Evolutionary conservation across 2,329 filamentous ascomycete genomes (phyloP).

Genomic region (Sclerotiophoma versabilis): DNA sequence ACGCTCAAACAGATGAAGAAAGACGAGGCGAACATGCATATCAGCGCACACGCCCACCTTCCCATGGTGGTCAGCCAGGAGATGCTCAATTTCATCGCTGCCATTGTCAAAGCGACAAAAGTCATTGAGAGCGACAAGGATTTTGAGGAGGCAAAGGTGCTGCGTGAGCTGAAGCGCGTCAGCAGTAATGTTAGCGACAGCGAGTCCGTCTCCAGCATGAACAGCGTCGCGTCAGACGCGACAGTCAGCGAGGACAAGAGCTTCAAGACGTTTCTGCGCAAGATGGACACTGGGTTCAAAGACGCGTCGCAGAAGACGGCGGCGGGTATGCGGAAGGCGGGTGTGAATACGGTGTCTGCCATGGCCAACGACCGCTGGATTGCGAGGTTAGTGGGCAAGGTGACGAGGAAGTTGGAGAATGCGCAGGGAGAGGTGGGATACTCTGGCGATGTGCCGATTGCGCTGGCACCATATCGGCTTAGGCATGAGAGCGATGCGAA

Average conservation of each 20-base stretch:
- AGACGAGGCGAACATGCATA: conserved; percentile 58
- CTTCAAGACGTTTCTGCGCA: conserved; percentile 35
- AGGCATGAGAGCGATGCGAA: conserved; percentile 45
- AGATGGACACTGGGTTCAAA: conserved; percentile 39
- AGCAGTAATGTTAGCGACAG: conserved; percentile 29
- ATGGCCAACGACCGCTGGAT: conserved; percentile 64
- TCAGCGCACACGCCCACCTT: conserved; percentile 58
- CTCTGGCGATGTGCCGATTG: conserved; percentile 56
- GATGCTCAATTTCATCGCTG: conserved; percentile 62
- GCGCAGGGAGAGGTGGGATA: conserved; percentile 61
- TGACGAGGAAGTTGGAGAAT: conserved; percentile 57
- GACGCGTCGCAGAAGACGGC: conserved; percentile 45
- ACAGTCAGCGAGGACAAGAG: conserved; percentile 28
- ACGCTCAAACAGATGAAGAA: conserved; percentile 52
- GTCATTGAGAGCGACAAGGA: conserved; percentile 62
- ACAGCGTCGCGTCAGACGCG: conserved; percentile 31
- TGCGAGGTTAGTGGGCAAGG: conserved; percentile 60
- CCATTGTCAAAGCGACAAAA: conserved; percentile 64
- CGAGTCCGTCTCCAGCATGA: conserved; percentile 19
- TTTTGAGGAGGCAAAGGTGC: conserved; percentile 46
- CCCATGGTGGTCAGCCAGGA: conserved; percentile 60
- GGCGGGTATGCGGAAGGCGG: conserved; percentile 57
- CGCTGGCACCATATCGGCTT: conserved; percentile 49
- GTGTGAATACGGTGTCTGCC: conserved; percentile 50
- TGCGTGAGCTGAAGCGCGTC: conserved; percentile 39